Base-by-base conservation (phyloP, 2,329 filamentous ascomycete genomes). In the Claviceps africana region DNA sequence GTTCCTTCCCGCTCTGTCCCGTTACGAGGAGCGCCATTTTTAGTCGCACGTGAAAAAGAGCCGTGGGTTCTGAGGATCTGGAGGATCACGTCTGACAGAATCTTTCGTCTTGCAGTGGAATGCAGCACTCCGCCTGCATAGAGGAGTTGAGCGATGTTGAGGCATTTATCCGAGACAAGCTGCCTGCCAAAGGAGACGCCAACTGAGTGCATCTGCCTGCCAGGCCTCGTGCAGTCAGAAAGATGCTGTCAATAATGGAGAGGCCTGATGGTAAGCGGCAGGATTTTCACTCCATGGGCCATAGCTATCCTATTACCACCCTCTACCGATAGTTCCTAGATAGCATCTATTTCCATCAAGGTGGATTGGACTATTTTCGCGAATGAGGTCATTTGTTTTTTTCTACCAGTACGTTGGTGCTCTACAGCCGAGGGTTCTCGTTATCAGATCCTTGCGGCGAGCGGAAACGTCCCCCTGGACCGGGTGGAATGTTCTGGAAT, bases 141-240 rank as follows among this genome's bases (percentile, higher is more conserved):
- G 72, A 85, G 56, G 91, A 96, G 70, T 80, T 96, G 51, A 79
- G 93, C 56, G 86, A 95, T 59, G 73, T 96, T 19, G 88, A 93
- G 68, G 65, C 61, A 1, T 82, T 79, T 56, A 56, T 83, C 50
- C 65, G 59, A 35, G 63, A 69, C 52, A 67, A 67, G 45, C 66
- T 82, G 50, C 74, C 76, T 5, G 61, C 70, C 0, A 56, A 59
- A 48, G 54, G 48, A 13, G 50, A 55, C 37, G 28, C 37, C 19
- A 39, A 47, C 13, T 53, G 47, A 43, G 17, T 46, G 17, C 42
- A 35, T 9, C 40, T 17, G 39, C 48, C 17, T 50, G 49, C 43
- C 25, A 13, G 25, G n/a, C n/a, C n/a, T n/a, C 8, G 17, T 5
- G 39, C 22, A n/a, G 43, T 19, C 43, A n/a, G 25, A 30, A 8